Evolutionary conservation across 164 flowering plant species (phyloP).

Genomic region (Tetracentron sinense): DNA sequence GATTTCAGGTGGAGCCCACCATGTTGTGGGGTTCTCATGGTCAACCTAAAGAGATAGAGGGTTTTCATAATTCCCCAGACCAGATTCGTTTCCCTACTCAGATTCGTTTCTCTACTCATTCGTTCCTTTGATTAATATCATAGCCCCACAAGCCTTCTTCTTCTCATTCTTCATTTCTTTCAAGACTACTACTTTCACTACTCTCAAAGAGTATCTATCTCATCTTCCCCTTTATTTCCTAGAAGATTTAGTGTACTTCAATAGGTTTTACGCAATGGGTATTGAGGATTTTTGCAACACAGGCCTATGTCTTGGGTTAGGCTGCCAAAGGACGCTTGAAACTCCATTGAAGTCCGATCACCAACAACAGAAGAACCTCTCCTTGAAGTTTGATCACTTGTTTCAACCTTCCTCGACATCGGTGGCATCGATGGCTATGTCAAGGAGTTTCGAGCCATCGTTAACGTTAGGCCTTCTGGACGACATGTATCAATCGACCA

Average conservation of each 20-base stretch:
- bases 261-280: conserved; percentile 28
- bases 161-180: conserved; percentile 6
- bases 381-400: conserved; percentile 8
- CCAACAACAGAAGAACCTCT: conserved; percentile 1
- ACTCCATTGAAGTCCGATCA: neutral
- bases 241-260: too few relatives aligned
- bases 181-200: too few relatives aligned
- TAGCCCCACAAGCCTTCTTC: conserved; percentile 37
- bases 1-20: too few relatives aligned
- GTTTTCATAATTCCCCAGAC: conserved; percentile 27
- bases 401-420: neutral
- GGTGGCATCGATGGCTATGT: neutral
- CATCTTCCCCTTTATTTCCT: conserved; percentile 6
- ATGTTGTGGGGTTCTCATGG: too few relatives aligned
- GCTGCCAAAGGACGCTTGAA: conserved; percentile 13
- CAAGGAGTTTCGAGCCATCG: too few relatives aligned
- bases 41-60: neutral
- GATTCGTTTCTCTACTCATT: conserved; percentile 38
- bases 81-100: too few relatives aligned
- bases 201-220: too few relatives aligned
- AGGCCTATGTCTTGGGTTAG: conserved; percentile 46
- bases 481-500: conserved; percentile 12
- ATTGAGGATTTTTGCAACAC: conserved; percentile 35
- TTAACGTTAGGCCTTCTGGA: conserved; percentile 45
- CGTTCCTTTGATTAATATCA: conserved; percentile 47